Evolutionary conservation across 106 monocot species (phyloP).

Genomic region (Triglochin maritima): DNA sequence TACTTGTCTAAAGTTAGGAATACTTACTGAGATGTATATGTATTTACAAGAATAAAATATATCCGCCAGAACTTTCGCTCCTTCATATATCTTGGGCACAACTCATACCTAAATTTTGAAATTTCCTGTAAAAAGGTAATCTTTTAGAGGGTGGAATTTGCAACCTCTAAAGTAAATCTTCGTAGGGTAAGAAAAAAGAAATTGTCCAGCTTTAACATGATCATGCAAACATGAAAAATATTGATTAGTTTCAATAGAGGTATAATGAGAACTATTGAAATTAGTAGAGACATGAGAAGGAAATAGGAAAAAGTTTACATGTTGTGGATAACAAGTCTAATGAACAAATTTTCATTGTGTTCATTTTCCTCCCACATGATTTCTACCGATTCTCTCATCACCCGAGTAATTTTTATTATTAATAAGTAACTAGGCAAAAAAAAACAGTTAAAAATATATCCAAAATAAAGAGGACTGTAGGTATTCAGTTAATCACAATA

Average conservation of each 20-base stretch:
- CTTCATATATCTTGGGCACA: slow-evolving; percentile 91
- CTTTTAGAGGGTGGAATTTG: neutral
- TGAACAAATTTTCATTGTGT: too few relatives aligned
- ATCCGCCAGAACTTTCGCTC: slow-evolving; percentile 91
- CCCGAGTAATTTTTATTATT: too few relatives aligned
- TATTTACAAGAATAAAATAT: slow-evolving; percentile 84
- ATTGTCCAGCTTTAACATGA: neutral
- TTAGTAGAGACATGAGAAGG: too few relatives aligned
- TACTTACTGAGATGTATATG: slow-evolving; percentile 61
- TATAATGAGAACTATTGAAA: too few relatives aligned
- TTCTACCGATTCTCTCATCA: too few relatives aligned
- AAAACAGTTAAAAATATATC: too few relatives aligned
- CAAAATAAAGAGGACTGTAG: too few relatives aligned
- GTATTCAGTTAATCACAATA: too few relatives aligned
- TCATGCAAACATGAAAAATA: neutral
- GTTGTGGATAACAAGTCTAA: too few relatives aligned
- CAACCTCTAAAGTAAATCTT: neutral
- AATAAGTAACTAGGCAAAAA: too few relatives aligned
- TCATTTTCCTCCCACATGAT: too few relatives aligned
- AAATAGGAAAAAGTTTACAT: neutral
- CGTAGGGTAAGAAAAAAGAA: too few relatives aligned
- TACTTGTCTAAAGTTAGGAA: neutral
- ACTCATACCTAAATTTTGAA: slow-evolving; percentile 87
- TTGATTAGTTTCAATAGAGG: neutral
- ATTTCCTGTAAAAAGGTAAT: slow-evolving; percentile 50